Conservation (phyloP, 495 filamentous ascomycete species). For the Xeromyces bisporus region DNA sequence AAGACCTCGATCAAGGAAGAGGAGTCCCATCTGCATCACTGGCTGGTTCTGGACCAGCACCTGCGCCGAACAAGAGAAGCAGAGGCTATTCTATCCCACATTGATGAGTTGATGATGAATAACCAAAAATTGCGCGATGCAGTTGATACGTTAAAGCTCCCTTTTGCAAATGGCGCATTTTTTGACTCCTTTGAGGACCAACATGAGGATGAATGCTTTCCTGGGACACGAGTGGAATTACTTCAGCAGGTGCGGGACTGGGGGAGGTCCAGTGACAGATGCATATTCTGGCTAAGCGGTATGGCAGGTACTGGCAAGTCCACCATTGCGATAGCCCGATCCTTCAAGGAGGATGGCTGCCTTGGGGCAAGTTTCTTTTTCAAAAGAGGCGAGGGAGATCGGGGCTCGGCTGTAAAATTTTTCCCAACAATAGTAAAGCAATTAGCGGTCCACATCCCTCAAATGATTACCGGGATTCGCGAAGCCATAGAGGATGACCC, state of each 20-base stretch:
- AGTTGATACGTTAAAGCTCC: slow-evolving; percentile 6
- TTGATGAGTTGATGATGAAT: too few species aligned
- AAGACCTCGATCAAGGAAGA: too few species aligned
- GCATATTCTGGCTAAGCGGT: slow-evolving; percentile 29
- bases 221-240: slow-evolving; percentile 17
- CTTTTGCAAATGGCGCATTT: slow-evolving; percentile 5
- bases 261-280: slow-evolving; percentile 5
- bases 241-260: slow-evolving; percentile 16
- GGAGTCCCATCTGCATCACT: too few species aligned
- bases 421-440: slow-evolving; percentile 30
- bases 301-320: slow-evolving; percentile 31
- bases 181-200: slow-evolving; percentile 12
- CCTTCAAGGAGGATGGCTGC: slow-evolving; percentile 1
- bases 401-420: slow-evolving; percentile 20
- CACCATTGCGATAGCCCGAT: slow-evolving; percentile 17
- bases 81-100: too few species aligned
- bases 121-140: too few species aligned
- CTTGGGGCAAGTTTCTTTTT: slow-evolving; percentile 36
- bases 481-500: slow-evolving; percentile 22
- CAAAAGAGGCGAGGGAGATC: slow-evolving; percentile 27
- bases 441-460: slow-evolving; percentile 14
- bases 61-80: too few species aligned
- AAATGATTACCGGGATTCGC: slow-evolving; percentile 14
- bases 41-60: too few species aligned
- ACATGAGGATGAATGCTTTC: slow-evolving; percentile 15